Evolutionary conservation across 768 basidiomycete species (phyloP).

Genomic region (Mycena maculata): DNA sequence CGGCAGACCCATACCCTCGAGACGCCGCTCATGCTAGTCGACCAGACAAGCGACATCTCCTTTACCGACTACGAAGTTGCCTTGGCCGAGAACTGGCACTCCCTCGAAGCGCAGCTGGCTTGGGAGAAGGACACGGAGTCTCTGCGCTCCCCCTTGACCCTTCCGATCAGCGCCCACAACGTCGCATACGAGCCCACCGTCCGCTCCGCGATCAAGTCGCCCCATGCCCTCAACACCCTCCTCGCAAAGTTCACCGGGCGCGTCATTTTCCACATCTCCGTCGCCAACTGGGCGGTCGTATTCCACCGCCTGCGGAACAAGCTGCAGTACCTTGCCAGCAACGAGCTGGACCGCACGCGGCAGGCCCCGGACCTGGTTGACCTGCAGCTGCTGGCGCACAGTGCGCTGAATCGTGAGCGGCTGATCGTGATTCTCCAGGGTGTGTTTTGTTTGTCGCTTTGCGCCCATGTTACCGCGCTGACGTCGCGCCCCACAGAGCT

Average conservation of each 20-base stretch:
- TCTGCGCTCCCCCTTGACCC: slow-evolving; percentile 57
- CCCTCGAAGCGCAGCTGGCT: background rate
- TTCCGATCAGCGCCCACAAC: slow-evolving; percentile 53
- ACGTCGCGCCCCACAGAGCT: slow-evolving; percentile 61
- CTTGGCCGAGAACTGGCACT: slow-evolving; percentile 72
- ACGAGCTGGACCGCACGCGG: slow-evolving; percentile 39
- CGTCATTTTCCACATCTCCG: slow-evolving; percentile 87
- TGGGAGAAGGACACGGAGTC: slow-evolving; percentile 33
- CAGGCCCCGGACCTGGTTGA: slow-evolving; percentile 74
- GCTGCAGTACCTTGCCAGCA: slow-evolving; percentile 71
- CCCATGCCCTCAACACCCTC: slow-evolving; percentile 66
- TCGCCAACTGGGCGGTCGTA: slow-evolving; percentile 88
- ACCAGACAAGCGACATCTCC: slow-evolving; percentile 70
- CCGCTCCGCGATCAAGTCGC: slow-evolving; percentile 66
- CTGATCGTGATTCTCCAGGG: slow-evolving; percentile 80
- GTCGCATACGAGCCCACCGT: slow-evolving; percentile 71
- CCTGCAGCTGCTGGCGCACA: slow-evolving; percentile 81
- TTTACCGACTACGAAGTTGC: slow-evolving; percentile 76
- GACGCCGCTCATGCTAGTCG: slow-evolving; percentile 64
- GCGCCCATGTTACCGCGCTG: background rate
- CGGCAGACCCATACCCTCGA: slow-evolving; percentile 75
- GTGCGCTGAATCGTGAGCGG: slow-evolving; percentile 75
- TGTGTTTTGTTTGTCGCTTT: slow-evolving; percentile 42
- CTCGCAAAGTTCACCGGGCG: slow-evolving; percentile 81
- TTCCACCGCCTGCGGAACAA: slow-evolving; percentile 75